Conservation (phyloP, 352 stramenopile species). For the Phytophthora hybrid region DNA sequence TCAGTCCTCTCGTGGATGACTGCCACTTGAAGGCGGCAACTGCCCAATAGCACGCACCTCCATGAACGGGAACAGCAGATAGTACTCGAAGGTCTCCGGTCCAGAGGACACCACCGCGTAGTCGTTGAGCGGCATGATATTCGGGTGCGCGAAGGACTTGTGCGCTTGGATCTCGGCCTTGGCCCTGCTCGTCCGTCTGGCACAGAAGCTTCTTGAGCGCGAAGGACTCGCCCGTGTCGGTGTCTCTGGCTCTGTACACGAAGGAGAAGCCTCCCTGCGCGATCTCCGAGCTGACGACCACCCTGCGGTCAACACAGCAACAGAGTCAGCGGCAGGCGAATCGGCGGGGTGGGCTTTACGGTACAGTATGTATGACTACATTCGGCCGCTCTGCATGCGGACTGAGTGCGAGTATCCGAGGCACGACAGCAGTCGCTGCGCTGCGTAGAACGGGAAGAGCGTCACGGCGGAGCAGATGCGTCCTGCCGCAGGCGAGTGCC, state of each 20-base stretch:
- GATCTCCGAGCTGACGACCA: constrained; percentile 70
- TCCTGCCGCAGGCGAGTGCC: constrained; percentile 18
- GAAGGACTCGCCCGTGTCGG: constrained; percentile 76
- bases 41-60: constrained; percentile 48
- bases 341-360: too few relatives aligned
- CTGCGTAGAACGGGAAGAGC: constrained; percentile 66
- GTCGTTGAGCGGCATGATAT: constrained; percentile 88
- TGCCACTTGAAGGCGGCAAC: not conserved
- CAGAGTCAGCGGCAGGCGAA: not conserved
- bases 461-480: constrained; percentile 69
- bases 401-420: constrained; percentile 75
- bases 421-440: constrained; percentile 73
- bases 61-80: constrained; percentile 89
- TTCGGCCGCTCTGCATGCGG: constrained; percentile 78
- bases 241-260: constrained; percentile 82
- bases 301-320: constrained; percentile 34
- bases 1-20: not conserved
- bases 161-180: constrained; percentile 88
- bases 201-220: constrained; percentile 92
- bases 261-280: constrained; percentile 90
- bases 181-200: constrained; percentile 85
- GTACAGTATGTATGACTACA: too few relatives aligned
- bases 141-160: constrained; percentile 73
- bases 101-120: constrained; percentile 72
- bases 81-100: constrained; percentile 68